Conservation (phyloP, 306 rosid genomes). For the Dalbergia cultrata region DNA sequence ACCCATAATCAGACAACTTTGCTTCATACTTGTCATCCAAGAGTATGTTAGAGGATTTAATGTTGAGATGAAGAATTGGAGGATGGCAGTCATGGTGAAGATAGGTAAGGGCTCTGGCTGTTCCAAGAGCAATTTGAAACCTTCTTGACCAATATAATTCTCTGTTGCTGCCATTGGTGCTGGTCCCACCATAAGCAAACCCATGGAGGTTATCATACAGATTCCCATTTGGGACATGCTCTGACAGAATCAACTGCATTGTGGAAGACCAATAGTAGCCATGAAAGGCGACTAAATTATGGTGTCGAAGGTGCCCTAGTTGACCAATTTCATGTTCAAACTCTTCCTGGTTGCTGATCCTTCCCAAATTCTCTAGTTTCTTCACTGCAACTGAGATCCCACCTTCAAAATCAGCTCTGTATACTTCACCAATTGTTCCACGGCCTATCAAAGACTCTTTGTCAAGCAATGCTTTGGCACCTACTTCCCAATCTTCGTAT, state of each 20-base stretch:
- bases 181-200: no score
- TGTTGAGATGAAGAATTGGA: conserved; percentile 78
- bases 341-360: conserved; percentile 75
- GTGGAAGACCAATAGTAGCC: conserved; percentile 84
- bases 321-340: conserved; percentile 75
- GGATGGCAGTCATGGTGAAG: conserved; percentile 82
- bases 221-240: conserved; percentile 67
- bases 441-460: conserved; percentile 72
- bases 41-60: conserved; percentile 74
- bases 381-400: conserved; percentile 76
- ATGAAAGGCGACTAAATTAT: conserved; percentile 71
- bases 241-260: conserved; percentile 75
- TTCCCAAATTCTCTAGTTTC: conserved; percentile 74
- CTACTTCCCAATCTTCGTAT: conserved; percentile 99
- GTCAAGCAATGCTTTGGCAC: conserved; percentile 80
- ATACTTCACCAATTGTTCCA: conserved; percentile 75
- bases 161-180: conserved; percentile 4
- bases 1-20: conserved; percentile 74
- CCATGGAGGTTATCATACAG: conserved; percentile 60
- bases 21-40: conserved; percentile 63
- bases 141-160: conserved; percentile 69
- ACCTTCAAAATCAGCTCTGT: conserved; percentile 64
- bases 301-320: conserved; percentile 63
- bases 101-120: conserved; percentile 68
- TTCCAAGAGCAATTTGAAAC: conserved; percentile 71